Evolutionary conservation across 2,329 filamentous ascomycete genomes (phyloP).

Genomic region (Tetracladium maxilliforme): DNA sequence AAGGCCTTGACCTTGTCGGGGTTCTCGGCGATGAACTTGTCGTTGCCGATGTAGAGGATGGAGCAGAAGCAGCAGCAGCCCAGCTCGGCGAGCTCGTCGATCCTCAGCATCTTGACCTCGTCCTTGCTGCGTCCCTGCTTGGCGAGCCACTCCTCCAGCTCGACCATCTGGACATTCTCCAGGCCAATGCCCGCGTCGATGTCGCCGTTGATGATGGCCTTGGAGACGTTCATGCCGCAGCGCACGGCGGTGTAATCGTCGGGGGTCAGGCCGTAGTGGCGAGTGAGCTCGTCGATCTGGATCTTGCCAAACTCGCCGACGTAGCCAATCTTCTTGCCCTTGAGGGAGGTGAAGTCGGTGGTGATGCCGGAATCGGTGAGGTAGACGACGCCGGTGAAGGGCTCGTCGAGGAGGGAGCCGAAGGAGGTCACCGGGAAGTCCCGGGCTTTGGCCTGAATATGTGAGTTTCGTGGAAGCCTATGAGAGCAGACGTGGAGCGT

Average conservation of each 20-base stretch:
- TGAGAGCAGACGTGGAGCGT: slow-evolving; percentile 9
- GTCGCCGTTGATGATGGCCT: slow-evolving; percentile 56
- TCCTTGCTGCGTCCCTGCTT: slow-evolving; percentile 43
- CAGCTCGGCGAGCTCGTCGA: slow-evolving; percentile 65
- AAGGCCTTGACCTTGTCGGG: slow-evolving; percentile 53
- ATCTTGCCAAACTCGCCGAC: slow-evolving; percentile 74
- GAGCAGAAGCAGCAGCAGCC: slow-evolving; percentile 78
- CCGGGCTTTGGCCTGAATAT: slow-evolving; percentile 52
- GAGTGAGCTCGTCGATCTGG: slow-evolving; percentile 69
- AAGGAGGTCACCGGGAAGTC: slow-evolving; percentile 60
- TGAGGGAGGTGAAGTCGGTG: slow-evolving; percentile 58
- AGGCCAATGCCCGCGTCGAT: slow-evolving; percentile 67
- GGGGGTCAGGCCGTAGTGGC: slow-evolving; percentile 61
- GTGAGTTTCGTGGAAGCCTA: background rate
- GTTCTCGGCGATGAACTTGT: slow-evolving; percentile 50
- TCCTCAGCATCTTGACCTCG: slow-evolving; percentile 69
- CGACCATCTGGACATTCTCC: slow-evolving; percentile 75
- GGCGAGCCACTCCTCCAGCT: slow-evolving; percentile 62
- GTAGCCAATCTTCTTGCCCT: slow-evolving; percentile 65
- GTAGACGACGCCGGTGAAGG: slow-evolving; percentile 68
- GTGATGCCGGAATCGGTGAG: slow-evolving; percentile 63
- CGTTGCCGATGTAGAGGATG: slow-evolving; percentile 70
- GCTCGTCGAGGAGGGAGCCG: slow-evolving; percentile 63
- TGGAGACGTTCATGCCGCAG: slow-evolving; percentile 70
- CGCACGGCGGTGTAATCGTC: slow-evolving; percentile 62